phyloP scores from a whole-genome alignment of 106 monocot species.

The Phalaenopsis aphrodite region DNA sequence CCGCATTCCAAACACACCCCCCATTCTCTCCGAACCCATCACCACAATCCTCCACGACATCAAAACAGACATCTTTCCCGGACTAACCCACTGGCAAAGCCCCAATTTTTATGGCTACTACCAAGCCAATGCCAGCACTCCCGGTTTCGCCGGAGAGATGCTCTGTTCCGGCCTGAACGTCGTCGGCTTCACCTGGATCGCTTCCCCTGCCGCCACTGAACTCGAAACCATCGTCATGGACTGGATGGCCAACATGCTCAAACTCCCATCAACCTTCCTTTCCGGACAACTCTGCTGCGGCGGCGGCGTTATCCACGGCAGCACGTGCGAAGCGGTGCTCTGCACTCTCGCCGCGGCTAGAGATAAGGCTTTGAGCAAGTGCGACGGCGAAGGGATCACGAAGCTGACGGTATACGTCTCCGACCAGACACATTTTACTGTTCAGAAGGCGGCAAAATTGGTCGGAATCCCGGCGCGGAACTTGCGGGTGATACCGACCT shows the following conservation, averaged over 20 bases:
- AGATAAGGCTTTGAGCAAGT: conserved; percentile 16
- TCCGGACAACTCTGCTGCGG: conserved; percentile 23
- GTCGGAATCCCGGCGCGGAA: conserved; percentile 32
- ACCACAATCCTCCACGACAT: conserved; percentile 35
- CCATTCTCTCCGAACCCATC: conserved; percentile 16
- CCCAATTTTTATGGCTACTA: conserved; percentile 48
- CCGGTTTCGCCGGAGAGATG: conserved; percentile 47
- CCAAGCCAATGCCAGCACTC: conserved; percentile 38
- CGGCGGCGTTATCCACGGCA: conserved; percentile 29
- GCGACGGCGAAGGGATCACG: conserved; percentile 8
- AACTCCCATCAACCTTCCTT: conserved; percentile 23
- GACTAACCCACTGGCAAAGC: conserved; percentile 55
- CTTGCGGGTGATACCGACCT: conserved; percentile 25
- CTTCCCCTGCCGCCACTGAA: conserved; percentile 62
- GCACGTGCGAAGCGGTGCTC: conserved; percentile 35
- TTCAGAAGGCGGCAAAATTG: conserved; percentile 31
- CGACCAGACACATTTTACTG: conserved; percentile 52
- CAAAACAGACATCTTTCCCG: conserved; percentile 29
- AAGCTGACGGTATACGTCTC: conserved; percentile 47
- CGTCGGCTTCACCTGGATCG: conserved; percentile 47
- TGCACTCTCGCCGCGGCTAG: conserved; percentile 38
- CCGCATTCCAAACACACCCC: conserved; percentile 17
- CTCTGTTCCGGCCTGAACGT: conserved; percentile 36
- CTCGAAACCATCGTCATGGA: conserved; percentile 45
- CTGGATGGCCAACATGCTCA: conserved; percentile 38